Conservation (phyloP, 305 asterid species). For the Petunia hybrid region DNA sequence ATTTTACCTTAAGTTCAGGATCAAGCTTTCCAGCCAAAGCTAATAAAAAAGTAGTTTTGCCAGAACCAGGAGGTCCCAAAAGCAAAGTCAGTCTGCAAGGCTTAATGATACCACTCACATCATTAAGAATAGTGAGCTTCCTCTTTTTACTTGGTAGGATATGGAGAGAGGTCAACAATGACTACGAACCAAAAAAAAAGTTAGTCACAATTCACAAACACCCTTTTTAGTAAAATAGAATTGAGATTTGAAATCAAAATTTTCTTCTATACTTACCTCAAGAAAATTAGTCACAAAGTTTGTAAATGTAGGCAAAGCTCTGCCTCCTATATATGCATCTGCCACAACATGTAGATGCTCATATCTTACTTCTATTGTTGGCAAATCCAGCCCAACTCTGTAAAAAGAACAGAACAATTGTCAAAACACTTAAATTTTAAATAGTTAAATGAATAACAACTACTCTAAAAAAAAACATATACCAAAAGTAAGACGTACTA, state of each 20-base stretch:
- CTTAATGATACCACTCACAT: conserved; percentile 73
- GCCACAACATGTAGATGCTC: conserved; percentile 72
- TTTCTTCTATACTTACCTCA: conserved; percentile 49
- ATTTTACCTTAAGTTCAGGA: conserved; percentile 57
- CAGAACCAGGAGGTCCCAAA: conserved; percentile 33
- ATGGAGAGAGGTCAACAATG: conserved; percentile 48
- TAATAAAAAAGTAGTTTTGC: conserved; percentile 58
- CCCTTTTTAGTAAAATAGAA: background rate
- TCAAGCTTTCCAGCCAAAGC: conserved; percentile 91
- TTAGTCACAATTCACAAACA: background rate
- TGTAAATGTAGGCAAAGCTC: conserved; percentile 65
- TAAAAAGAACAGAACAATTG: background rate
- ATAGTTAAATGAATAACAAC: background rate
- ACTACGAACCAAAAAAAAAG: conserved; percentile 36
- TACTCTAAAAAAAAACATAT: background rate
- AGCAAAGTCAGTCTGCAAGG: conserved; percentile 42
- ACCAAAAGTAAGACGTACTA: background rate
- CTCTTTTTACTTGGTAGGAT: conserved; percentile 56
- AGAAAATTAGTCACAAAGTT: conserved; percentile 53
- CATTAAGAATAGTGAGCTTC: conserved; percentile 63
- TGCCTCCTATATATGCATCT: conserved; percentile 59
- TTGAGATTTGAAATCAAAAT: no score
- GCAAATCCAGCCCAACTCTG: conserved; percentile 84
- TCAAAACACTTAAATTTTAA: background rate
- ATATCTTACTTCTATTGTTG: conserved; percentile 78